Base-by-base conservation (phyloP, 2,329 filamentous ascomycete genomes). In the Pseudogymnoascus sp. region DNA sequence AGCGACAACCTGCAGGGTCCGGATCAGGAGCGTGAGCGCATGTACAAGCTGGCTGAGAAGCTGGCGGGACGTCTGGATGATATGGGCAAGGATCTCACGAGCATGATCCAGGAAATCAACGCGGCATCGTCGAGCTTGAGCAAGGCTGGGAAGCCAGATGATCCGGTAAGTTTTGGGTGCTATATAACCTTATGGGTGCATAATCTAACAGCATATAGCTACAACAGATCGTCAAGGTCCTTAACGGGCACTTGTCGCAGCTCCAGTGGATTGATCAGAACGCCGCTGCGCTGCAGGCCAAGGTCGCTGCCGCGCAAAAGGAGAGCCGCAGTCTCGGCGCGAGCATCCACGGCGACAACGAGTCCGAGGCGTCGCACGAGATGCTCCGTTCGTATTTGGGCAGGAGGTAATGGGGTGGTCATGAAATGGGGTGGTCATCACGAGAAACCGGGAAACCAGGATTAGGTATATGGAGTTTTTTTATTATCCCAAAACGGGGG, bases 91-190 rank as follows among this genome's bases (percentile, higher is more conserved):
- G 92, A 96, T 72, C 80, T 99, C 66, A 87, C 86, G 58, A 93
- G 91, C 77, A 97, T 99, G 92, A 96, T 99, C 69, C 92, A 96
- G 73, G 94, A 97, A 76, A 96, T 99, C 73, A 99, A 99, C 73
- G 86, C 88, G 68, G 93, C 95, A 65, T 94, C 91, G n/a, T 84
- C 90, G 61, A 91, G 87, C 25, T 79, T 99, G 67, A 93, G 86
- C 81, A 96, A 95, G 81, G 91, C 89, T 63, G 88, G 84, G 76
- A 95, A 95, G 76, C 84, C 90, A 29, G 90, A 94, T 74, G 91
- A 94, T 76, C 90, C 90, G 68, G 91, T 94, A 82, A 77, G 87
- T 82, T 70, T 73, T 12, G 27, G 41, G 27, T 15, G 59, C 51
- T 51, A 41, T 36, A 58, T 36, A 67, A 71, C 62, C 60, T 65